Evolutionary conservation across 2,329 filamentous ascomycete species (phyloP).

Genomic region (Pestalotiopsis sp.): DNA sequence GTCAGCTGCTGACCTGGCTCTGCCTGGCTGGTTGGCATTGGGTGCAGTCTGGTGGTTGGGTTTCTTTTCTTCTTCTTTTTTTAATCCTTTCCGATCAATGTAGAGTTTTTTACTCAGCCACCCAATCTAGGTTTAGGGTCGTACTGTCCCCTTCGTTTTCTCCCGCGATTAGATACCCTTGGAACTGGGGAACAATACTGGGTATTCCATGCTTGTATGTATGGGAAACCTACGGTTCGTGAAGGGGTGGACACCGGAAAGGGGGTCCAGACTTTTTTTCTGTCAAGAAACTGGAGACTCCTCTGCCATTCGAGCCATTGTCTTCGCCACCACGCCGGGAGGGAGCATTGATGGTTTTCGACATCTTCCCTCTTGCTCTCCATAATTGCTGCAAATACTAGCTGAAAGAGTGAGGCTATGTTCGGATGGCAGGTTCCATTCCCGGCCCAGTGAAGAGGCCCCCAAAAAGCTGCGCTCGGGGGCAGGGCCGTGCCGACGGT

Average conservation of each 20-base stretch:
- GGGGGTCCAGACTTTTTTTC: background rate
- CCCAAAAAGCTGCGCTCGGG: background rate
- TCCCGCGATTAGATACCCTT: too few species aligned
- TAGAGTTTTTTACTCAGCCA: too few species aligned
- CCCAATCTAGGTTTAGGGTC: too few species aligned
- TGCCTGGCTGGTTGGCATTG: too few species aligned
- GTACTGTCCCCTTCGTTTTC: too few species aligned
- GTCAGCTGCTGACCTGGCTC: background rate
- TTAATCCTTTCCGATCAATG: too few species aligned
- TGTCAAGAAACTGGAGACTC: background rate
- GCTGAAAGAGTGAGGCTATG: background rate
- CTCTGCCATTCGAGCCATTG: background rate
- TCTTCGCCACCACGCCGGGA: background rate
- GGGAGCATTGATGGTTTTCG: too few species aligned
- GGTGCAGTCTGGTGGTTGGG: too few species aligned
- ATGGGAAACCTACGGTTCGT: background rate
- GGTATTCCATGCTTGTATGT: background rate
- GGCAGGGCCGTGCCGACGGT: background rate
- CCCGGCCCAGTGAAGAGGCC: background rate
- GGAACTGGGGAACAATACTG: too few species aligned
- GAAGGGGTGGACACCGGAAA: background rate
- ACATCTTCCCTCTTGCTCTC: background rate
- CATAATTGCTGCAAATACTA: background rate
- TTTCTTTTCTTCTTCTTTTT: too few species aligned
- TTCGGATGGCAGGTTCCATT: background rate